Evolutionary conservation across 257 asterid genomes (phyloP).

Genomic region (Plantago elongata): DNA sequence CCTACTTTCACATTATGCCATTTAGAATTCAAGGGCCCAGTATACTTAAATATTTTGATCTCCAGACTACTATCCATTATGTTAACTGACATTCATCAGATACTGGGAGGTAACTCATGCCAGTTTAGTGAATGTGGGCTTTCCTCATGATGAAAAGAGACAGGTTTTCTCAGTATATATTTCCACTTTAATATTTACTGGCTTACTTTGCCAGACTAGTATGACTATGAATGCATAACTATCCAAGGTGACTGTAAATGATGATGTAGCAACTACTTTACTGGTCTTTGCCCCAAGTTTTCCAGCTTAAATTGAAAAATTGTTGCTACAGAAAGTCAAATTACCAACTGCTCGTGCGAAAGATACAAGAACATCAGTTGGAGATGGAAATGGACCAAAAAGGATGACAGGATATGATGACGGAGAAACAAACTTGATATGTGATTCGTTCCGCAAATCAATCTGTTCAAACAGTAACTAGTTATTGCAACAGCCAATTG

Average conservation of each 20-base stretch:
- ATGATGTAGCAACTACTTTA: background rate
- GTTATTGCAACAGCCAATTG: conserved; percentile 19
- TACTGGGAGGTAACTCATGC: too few relatives aligned
- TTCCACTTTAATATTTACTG: too few relatives aligned
- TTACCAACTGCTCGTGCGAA: conserved; percentile 82
- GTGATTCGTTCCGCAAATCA: conserved; percentile 69
- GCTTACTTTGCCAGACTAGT: too few relatives aligned
- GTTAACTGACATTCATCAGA: too few relatives aligned
- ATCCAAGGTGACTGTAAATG: background rate
- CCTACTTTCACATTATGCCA: too few relatives aligned
- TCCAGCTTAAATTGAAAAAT: background rate
- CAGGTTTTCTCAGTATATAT: too few relatives aligned
- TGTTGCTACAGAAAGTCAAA: conserved; percentile 11
- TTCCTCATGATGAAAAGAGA: too few relatives aligned
- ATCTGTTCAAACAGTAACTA: conserved; percentile 44
- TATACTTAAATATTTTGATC: too few relatives aligned
- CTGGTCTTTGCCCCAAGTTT: background rate
- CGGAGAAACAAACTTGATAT: conserved; percentile 52
- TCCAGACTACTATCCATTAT: too few relatives aligned
- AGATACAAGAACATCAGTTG: conserved; percentile 72
- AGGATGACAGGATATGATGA: conserved; percentile 68
- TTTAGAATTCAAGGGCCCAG: too few relatives aligned
- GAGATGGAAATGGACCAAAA: conserved; percentile 91
- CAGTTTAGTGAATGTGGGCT: too few relatives aligned
- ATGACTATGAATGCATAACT: too few relatives aligned